Evolutionary conservation across 148 eudicot species (phyloP).

Genomic region (Linanthus parryae): DNA sequence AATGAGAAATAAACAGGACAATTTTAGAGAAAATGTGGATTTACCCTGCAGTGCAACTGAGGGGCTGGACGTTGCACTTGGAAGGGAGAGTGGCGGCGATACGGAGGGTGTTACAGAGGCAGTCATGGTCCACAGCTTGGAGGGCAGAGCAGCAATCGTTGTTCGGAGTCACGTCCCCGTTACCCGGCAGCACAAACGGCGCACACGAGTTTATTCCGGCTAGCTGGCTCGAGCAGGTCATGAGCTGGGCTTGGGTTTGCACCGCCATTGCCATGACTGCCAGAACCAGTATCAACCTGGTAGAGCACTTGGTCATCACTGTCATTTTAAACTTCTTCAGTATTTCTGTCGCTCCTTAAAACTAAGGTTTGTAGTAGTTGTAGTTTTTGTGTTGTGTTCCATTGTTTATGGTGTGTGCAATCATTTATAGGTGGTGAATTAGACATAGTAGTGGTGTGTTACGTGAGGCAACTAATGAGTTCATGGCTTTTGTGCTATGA

Average conservation of each 20-base stretch:
- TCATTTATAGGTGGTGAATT: no score
- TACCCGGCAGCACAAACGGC: background rate
- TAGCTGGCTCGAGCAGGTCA: background rate
- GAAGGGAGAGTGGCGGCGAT: background rate
- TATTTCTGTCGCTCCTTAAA: no score
- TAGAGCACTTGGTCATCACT: no score
- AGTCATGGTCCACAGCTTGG: background rate
- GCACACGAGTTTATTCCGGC: background rate
- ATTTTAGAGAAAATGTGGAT: no score
- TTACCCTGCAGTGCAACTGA: background rate
- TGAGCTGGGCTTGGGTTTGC: conserved; percentile 3
- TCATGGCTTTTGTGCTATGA: no score
- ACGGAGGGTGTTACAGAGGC: background rate
- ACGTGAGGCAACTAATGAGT: no score
- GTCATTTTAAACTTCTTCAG: no score
- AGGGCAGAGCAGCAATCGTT: background rate
- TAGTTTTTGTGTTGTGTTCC: no score
- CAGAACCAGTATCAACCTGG: conserved; percentile 15
- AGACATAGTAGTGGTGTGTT: no score
- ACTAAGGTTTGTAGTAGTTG: no score
- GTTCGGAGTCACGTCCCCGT: background rate
- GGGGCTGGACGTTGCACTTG: background rate
- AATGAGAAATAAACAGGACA: no score
- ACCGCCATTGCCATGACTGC: conserved; percentile 6
- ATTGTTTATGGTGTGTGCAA: no score